phyloP scores from a whole-genome alignment of 2,329 filamentous ascomycete genomes.

The Mariannaea sp. region DNA sequence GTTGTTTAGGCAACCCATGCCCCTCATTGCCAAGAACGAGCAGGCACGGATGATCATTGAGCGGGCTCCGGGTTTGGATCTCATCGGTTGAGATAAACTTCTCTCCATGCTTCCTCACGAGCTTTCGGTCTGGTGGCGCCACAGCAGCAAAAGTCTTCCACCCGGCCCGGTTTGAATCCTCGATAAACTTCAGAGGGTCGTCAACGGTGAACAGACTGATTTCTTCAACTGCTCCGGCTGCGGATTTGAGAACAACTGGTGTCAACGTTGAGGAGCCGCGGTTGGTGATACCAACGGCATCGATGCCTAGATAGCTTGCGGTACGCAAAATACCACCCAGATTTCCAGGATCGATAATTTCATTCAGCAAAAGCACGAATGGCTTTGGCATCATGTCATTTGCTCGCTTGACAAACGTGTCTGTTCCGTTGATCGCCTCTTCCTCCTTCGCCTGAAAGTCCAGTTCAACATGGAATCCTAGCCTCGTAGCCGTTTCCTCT shows the following conservation, averaged over 20 bases:
- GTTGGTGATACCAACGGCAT: constrained; percentile 78
- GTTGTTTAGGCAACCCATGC: constrained; percentile 67
- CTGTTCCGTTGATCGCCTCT: constrained; percentile 69
- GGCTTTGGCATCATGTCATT: constrained; percentile 57
- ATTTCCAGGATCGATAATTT: constrained; percentile 85
- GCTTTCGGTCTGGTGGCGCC: constrained; percentile 47
- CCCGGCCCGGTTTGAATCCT: constrained; percentile 67
- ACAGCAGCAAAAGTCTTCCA: constrained; percentile 87
- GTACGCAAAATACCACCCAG: constrained; percentile 87
- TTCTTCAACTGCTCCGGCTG: constrained; percentile 83
- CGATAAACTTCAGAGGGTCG: constrained; percentile 71
- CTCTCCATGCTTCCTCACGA: constrained; percentile 42
- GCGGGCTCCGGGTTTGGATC: constrained; percentile 56
- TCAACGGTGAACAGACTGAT: constrained; percentile 73
- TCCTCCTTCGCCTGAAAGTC: constrained; percentile 77
- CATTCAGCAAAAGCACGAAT: constrained; percentile 74
- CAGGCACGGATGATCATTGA: constrained; percentile 69
- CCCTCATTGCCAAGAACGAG: constrained; percentile 85
- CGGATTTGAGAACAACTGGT: constrained; percentile 81
- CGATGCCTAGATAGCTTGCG: constrained; percentile 87
- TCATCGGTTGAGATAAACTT: constrained; percentile 56
- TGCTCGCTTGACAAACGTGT: constrained; percentile 51
- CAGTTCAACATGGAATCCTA: constrained; percentile 63
- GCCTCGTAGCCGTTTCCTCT: constrained; percentile 48
- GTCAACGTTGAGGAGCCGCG: constrained; percentile 75